phyloP scores from a whole-genome alignment of 371 early-diverging fungal genomes.

The Zychaea mexicana region DNA sequence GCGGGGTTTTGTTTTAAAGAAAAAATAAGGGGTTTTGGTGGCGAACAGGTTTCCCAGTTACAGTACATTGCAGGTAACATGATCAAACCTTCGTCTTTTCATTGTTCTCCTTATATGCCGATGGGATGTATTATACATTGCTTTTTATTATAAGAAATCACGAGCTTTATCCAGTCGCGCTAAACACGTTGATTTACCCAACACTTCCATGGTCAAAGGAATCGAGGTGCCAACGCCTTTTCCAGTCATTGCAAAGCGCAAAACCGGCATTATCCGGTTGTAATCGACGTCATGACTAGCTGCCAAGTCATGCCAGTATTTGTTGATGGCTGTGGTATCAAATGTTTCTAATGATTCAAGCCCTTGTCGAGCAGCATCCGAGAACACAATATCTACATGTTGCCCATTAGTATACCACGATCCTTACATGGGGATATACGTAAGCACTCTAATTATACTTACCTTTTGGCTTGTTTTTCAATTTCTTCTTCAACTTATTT shows the following conservation, averaged over 20 bases:
- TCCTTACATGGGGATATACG: no score
- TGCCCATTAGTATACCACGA: background rate
- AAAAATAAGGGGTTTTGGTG: no score
- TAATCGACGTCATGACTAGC: conserved; percentile 35
- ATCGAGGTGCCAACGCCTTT: conserved; percentile 68
- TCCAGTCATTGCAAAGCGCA: conserved; percentile 68
- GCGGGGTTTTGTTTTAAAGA: background rate
- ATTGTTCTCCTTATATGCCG: background rate
- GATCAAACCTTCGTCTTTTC: background rate
- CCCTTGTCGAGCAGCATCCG: conserved; percentile 16
- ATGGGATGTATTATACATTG: no score
- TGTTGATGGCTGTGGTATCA: conserved; percentile 29
- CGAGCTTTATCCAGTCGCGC: conserved; percentile 13
- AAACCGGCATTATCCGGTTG: conserved; percentile 64
- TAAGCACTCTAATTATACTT: conserved; percentile 3
- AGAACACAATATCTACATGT: conserved; percentile 21
- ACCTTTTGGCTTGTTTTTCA: conserved; percentile 47
- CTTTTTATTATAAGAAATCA: background rate
- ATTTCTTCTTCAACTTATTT: conserved; percentile 38
- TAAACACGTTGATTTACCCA: conserved; percentile 50
- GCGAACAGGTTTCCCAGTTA: background rate
- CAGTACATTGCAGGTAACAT: background rate
- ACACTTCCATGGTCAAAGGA: conserved; percentile 53
- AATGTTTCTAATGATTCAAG: conserved; percentile 28
- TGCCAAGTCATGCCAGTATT: conserved; percentile 30